A percentile compares a stretch with the other conserved stretches of the same genome.
These are phyloP conservation scores for Fraxinus greggii DNA, from an alignment of 305 asterid genomes.

Conservation along the genomic window DNA sequence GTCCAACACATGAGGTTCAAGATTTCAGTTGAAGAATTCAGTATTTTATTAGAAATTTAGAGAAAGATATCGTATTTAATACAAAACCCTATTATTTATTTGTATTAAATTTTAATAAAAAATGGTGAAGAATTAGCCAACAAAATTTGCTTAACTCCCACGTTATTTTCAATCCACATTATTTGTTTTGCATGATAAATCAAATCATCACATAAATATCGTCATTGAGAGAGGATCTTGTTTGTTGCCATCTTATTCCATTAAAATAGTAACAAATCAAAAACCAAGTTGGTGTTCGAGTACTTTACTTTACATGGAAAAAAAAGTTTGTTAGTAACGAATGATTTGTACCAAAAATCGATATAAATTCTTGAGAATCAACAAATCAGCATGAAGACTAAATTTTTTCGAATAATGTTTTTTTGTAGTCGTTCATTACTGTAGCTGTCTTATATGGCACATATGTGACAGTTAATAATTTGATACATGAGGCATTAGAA, in stretches of 20 bases:
- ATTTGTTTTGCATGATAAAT: not conserved
- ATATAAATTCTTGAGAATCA: not conserved
- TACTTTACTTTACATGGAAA: not conserved
- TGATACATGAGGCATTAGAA: too few species aligned
- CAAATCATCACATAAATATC: constrained; percentile 13
- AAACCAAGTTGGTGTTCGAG: not conserved
- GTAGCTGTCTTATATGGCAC: too few species aligned
- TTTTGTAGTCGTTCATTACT: too few species aligned
- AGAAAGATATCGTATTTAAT: not conserved
- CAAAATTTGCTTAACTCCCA: not conserved
- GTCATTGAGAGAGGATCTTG: constrained; percentile 33
- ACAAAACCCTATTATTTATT: not conserved
- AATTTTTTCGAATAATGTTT: too few species aligned
- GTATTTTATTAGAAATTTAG: not conserved
- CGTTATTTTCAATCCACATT: not conserved
- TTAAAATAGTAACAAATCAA: not conserved
- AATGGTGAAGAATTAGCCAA: too few species aligned
- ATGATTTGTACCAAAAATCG: not conserved
- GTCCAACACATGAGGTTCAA: not conserved
- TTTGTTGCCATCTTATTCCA: constrained; percentile 10
- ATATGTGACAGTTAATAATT: too few species aligned
- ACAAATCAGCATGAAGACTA: not conserved
- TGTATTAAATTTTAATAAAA: not conserved
- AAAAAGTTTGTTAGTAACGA: not conserved
- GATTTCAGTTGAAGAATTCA: not conserved